Conservation (phyloP, 2,329 filamentous ascomycete species). For the Rhynchosporium graminicola region DNA sequence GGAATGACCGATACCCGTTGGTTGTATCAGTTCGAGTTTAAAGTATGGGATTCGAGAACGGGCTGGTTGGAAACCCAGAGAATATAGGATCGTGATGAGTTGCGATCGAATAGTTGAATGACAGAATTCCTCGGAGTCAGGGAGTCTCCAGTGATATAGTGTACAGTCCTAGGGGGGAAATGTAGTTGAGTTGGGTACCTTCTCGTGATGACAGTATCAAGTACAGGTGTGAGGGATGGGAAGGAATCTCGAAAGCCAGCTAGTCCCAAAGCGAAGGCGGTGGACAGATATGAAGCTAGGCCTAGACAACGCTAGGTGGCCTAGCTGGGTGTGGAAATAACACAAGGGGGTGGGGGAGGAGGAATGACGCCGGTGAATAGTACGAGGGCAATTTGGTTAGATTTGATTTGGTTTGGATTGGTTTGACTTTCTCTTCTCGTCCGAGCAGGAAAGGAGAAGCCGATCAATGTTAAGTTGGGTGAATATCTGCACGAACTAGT, state of each 20-base stretch:
- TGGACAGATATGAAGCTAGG: not conserved
- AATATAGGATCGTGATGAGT: slow-evolving; percentile 10
- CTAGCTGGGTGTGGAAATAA: slow-evolving; percentile 14
- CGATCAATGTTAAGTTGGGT: slow-evolving; percentile 5
- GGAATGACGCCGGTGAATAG: slow-evolving; percentile 24
- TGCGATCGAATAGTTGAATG: slow-evolving; percentile 9
- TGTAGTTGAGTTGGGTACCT: not conserved
- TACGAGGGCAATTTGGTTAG: slow-evolving; percentile 26
- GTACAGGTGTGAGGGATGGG: too few relatives aligned
- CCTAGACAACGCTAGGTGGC: not conserved
- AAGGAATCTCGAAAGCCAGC: slow-evolving; percentile 20
- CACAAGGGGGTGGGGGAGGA: slow-evolving; percentile 17
- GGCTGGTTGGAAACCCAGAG: slow-evolving; percentile 6
- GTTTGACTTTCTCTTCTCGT: too few relatives aligned
- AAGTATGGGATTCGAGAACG: slow-evolving; percentile 9
- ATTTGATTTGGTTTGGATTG: slow-evolving; percentile 6
- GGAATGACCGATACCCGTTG: slow-evolving; percentile 25
- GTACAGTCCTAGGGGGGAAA: slow-evolving; percentile 11
- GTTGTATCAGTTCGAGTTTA: slow-evolving; percentile 26
- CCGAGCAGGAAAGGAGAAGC: slow-evolving; percentile 17
- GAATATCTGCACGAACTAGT: too few relatives aligned
- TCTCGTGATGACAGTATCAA: not conserved
- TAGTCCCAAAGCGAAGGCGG: slow-evolving; percentile 23
- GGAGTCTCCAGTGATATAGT: not conserved
- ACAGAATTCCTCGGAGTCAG: not conserved